These are phyloP conservation scores for Colletotrichum musicola DNA, from an alignment of 2,329 filamentous ascomycete genomes.

Conservation along the genomic window DNA sequence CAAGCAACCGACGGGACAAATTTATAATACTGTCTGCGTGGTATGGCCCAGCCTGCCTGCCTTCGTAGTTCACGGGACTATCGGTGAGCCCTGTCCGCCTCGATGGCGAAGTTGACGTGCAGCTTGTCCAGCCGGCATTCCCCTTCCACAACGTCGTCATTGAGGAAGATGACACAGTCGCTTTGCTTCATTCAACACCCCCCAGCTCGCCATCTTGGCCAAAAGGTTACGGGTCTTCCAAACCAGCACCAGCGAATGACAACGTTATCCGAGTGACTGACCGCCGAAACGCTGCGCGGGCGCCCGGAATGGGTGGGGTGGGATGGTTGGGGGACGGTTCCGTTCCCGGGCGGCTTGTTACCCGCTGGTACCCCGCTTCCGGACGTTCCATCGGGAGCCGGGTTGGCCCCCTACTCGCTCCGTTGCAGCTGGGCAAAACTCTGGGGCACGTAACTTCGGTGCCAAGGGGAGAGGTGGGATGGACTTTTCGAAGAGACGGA, in stretches of 20 bases:
- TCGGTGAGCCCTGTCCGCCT: neutral
- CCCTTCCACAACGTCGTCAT: neutral
- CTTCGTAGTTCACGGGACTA: neutral
- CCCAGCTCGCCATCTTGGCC: neutral
- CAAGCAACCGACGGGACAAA: neutral
- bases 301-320: neutral
- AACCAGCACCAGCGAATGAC: conserved; percentile 9
- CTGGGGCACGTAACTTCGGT: no score
- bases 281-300: neutral
- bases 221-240: neutral
- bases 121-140: neutral
- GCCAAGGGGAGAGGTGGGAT: neutral
- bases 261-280: conserved; percentile 3
- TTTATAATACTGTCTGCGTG: no score
- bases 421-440: neutral
- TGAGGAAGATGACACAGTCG: neutral
- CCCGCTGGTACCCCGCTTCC: conserved; percentile 1
- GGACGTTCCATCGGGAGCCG: conserved; percentile 5
- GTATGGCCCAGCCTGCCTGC: no score
- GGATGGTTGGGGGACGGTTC: neutral
- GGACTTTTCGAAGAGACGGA: neutral
- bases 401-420: neutral
- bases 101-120: neutral
- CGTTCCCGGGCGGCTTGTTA: neutral
- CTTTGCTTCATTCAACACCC: neutral